These are phyloP conservation scores for Dimargaris verticillata DNA, from an alignment of 192 early-diverging fungal species.

Conservation along the genomic window DNA sequence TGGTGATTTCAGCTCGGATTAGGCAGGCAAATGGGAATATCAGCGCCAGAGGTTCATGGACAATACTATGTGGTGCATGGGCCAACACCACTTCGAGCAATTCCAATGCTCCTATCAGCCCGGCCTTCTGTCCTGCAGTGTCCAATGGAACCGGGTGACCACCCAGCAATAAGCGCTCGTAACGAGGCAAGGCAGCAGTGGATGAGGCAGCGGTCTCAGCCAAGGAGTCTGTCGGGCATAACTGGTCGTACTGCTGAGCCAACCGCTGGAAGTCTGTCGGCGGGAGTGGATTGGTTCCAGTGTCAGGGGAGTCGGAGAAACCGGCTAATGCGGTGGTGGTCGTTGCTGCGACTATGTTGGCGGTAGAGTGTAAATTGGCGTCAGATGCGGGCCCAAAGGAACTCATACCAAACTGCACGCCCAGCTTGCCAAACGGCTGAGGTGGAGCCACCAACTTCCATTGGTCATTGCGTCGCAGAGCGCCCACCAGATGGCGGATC, in stretches of 20 bases:
- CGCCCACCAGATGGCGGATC: not conserved
- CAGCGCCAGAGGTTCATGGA: not conserved
- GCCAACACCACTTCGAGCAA: not conserved
- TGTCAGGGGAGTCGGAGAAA: no score
- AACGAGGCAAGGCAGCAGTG: not conserved
- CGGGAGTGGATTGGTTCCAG: no score
- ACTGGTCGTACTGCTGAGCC: no score
- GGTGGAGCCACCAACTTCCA: not conserved
- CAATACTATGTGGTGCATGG: not conserved
- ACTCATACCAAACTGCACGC: conserved; percentile 10
- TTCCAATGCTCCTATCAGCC: not conserved
- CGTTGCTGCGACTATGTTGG: no score
- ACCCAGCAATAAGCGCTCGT: not conserved
- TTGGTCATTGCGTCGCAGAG: not conserved
- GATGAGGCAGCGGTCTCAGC: no score
- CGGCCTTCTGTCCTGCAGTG: not conserved
- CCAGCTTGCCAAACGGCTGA: conserved; percentile 7
- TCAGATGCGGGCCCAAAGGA: conserved; percentile 10
- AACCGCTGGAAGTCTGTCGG: no score
- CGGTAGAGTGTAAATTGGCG: not conserved
- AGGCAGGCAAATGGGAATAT: not conserved
- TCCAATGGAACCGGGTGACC: not conserved
- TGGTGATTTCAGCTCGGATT: not conserved
- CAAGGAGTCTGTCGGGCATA: no score
- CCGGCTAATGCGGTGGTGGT: no score